Conservation (phyloP, 2,329 filamentous ascomycete species). For the Phialophora chinensis region DNA sequence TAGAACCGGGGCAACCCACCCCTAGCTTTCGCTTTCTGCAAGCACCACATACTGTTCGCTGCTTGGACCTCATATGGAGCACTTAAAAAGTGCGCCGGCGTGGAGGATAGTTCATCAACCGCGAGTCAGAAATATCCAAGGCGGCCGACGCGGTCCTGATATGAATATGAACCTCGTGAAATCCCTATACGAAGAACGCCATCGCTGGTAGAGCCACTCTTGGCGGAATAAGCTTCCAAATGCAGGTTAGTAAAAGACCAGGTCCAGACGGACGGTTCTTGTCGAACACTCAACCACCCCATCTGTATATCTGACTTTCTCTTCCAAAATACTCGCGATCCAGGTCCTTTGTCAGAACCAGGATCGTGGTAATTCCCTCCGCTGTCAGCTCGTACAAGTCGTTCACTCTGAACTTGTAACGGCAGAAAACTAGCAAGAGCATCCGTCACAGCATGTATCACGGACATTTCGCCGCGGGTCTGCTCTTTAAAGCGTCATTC, state of each 20-base stretch:
- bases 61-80: not conserved
- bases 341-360: too few species aligned
- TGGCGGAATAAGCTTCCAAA: slow-evolving; percentile 3
- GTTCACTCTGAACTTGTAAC: too few species aligned
- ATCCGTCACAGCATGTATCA: not conserved
- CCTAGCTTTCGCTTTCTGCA: slow-evolving; percentile 1
- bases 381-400: too few species aligned
- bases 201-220: not conserved
- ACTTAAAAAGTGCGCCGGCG: not conserved
- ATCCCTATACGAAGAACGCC: not conserved
- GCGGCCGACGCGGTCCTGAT: not conserved
- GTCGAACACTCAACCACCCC: not conserved
- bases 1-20: not conserved
- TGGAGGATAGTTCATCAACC: not conserved
- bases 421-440: too few species aligned
- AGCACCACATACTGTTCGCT: not conserved
- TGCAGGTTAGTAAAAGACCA: not conserved
- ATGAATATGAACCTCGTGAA: not conserved
- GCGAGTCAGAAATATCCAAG: not conserved
- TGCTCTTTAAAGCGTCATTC: slow-evolving; percentile 3
- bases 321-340: too few species aligned
- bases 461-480: slow-evolving; percentile 3
- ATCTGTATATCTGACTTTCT: too few species aligned
- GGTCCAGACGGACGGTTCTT: not conserved
- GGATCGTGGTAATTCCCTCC: too few species aligned